Conservation (phyloP, 179 eudicot species). For the Beta corolliflora region DNA sequence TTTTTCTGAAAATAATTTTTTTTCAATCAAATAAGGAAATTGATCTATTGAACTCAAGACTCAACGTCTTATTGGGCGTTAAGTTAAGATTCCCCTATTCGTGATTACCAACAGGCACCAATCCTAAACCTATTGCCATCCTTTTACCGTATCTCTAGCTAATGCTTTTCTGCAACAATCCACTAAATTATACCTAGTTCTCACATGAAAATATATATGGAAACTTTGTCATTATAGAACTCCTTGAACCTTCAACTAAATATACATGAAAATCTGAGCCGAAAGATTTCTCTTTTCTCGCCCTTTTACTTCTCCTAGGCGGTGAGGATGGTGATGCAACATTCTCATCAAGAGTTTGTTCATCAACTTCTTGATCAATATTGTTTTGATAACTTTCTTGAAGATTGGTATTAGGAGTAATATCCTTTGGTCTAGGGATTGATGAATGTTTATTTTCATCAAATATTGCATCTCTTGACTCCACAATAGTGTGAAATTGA, state of each 20-base stretch:
- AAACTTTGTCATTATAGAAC: background rate
- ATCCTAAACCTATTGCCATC: too few species aligned
- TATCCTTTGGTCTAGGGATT: background rate
- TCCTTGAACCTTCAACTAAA: background rate
- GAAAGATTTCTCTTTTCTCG: background rate
- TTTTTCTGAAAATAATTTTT: too few species aligned
- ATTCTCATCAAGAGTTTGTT: background rate
- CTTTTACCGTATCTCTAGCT: too few species aligned
- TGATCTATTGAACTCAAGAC: too few species aligned
- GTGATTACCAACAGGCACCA: too few species aligned
- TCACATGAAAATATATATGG: background rate
- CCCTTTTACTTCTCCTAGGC: background rate
- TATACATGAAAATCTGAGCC: background rate
- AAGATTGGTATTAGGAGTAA: background rate
- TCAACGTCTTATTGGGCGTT: too few species aligned
- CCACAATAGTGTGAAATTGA: background rate
- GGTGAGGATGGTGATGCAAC: too few species aligned
- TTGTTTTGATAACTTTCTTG: background rate
- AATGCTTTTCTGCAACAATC: too few species aligned
- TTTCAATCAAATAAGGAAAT: too few species aligned
- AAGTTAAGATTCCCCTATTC: too few species aligned
- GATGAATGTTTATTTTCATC: background rate
- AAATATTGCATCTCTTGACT: background rate
- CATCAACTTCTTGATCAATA: background rate
- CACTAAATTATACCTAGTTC: too few species aligned